Percentiles rank a stretch among this genome's conserved stretches.
Conservation (phyloP, 169 alveolate species). For the Babesia ovata region DNA sequence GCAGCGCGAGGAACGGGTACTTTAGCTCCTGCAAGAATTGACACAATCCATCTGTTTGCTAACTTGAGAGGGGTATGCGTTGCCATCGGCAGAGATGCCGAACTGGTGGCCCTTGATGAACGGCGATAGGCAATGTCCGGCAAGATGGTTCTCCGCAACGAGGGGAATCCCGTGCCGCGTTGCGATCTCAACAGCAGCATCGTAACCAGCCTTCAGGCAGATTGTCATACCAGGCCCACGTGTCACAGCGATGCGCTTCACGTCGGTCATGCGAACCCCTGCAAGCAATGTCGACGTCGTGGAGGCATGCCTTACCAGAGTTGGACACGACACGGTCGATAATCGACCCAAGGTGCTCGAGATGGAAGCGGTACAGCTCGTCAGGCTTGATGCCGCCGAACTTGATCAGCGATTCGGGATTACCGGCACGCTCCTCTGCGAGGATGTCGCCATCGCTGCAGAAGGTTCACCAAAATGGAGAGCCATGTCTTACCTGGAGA, state of each 20-base stretch:
- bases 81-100: background rate
- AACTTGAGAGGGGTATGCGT: slow-evolving; percentile 4
- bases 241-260: slow-evolving; percentile 66
- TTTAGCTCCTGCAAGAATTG: slow-evolving; percentile 22
- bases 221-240: slow-evolving; percentile 74
- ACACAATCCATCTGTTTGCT: background rate
- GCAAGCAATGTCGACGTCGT: background rate
- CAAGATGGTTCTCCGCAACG: slow-evolving; percentile 62
- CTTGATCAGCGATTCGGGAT: slow-evolving; percentile 52
- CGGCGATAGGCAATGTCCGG: slow-evolving; percentile 66
- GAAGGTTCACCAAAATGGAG: background rate
- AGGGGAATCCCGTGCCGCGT: slow-evolving; percentile 35
- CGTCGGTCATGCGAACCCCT: slow-evolving; percentile 41
- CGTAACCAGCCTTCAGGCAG: slow-evolving; percentile 72
- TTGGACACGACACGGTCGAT: slow-evolving; percentile 33
- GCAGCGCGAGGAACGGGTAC: slow-evolving; percentile 65
- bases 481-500: slow-evolving; percentile 37
- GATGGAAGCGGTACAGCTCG: slow-evolving; percentile 41
- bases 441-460: slow-evolving; percentile 65
- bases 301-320: slow-evolving; percentile 50
- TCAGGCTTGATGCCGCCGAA: slow-evolving; percentile 71
- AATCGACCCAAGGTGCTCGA: slow-evolving; percentile 22
- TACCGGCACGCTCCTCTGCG: slow-evolving; percentile 60
- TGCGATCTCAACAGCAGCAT: slow-evolving; percentile 45
- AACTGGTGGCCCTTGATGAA: slow-evolving; percentile 52